Evolutionary conservation across 352 stramenopile genomes (phyloP).

Genomic region (Globisporangium cylindrosporum): DNA sequence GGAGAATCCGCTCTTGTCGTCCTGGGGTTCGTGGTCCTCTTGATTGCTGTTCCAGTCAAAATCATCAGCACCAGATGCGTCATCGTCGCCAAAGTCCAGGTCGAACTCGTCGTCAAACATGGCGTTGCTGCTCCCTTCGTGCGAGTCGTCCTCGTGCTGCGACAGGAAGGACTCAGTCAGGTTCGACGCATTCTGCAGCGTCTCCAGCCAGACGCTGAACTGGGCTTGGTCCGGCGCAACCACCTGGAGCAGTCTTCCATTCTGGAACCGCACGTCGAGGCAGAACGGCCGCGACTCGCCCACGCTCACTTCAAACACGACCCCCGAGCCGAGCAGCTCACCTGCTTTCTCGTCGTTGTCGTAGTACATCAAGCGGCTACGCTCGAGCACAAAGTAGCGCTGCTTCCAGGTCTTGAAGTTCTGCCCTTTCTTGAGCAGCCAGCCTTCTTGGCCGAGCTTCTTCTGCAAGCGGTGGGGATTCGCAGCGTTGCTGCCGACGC

Average conservation of each 20-base stretch:
- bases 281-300: constrained; percentile 61
- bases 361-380: constrained; percentile 66
- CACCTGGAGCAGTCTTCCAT: constrained; percentile 63
- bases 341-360: constrained; percentile 26
- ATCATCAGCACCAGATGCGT: constrained; percentile 12
- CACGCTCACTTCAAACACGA: constrained; percentile 64
- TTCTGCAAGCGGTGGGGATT: constrained; percentile 1
- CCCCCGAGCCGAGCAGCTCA: constrained; percentile 50
- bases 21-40: constrained; percentile 29
- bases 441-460: constrained; percentile 30
- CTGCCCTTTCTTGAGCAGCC: constrained; percentile 81
- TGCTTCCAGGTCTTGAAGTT: constrained; percentile 84
- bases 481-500: not conserved
- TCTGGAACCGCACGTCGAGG: constrained; percentile 70
- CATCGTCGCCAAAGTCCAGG: constrained; percentile 30
- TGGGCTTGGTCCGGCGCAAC: constrained; percentile 52
- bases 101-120: constrained; percentile 60
- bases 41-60: constrained; percentile 34
- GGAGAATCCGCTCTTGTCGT: constrained; percentile 30
- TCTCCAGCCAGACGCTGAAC: constrained; percentile 55
- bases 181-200: constrained; percentile 52
- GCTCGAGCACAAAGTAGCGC: constrained; percentile 69
- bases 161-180: constrained; percentile 61
- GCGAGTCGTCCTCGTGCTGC: constrained; percentile 25
- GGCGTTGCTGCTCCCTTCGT: not conserved